These are phyloP conservation scores for Agapanthus africanus DNA, from an alignment of 106 monocot genomes.

Conservation along the genomic window DNA sequence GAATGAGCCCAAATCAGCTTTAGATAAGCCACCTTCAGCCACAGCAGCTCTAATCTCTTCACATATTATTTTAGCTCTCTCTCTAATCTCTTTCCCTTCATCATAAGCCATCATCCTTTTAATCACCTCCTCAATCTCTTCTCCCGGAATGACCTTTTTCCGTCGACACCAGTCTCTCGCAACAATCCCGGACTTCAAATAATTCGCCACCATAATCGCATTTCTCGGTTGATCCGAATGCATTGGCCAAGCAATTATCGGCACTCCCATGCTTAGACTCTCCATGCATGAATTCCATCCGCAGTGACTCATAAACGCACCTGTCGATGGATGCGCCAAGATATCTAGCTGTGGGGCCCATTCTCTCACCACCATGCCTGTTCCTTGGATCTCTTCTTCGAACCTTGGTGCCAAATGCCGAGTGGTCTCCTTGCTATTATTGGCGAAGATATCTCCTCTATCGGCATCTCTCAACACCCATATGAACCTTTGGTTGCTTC, in stretches of 20 bases:
- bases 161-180: constrained; percentile 17
- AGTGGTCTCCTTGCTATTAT: neutral
- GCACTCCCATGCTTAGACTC: constrained; percentile 32
- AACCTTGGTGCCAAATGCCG: too few relatives aligned
- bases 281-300: constrained; percentile 58
- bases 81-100: constrained; percentile 14
- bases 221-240: constrained; percentile 39
- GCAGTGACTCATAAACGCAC: constrained; percentile 36
- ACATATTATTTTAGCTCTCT: constrained; percentile 10
- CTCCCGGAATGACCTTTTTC: neutral
- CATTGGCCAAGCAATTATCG: constrained; percentile 31
- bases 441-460: constrained; percentile 1
- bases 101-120: constrained; percentile 12
- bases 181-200: constrained; percentile 10
- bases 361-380: constrained; percentile 13
- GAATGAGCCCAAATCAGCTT: too few relatives aligned
- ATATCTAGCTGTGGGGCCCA: constrained; percentile 41
- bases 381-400: neutral
- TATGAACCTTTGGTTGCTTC: constrained; percentile 11
- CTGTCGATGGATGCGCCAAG: constrained; percentile 15
- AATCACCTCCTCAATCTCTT: constrained; percentile 6
- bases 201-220: constrained; percentile 16
- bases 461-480: constrained; percentile 31
- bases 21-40: too few relatives aligned
- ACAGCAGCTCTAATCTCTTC: constrained; percentile 5